Evolutionary conservation across 1,284 basidiomycete species (phyloP), one percentile per base, ranked within the genome.

Genomic region (Cryptococcus sp.): DNA sequence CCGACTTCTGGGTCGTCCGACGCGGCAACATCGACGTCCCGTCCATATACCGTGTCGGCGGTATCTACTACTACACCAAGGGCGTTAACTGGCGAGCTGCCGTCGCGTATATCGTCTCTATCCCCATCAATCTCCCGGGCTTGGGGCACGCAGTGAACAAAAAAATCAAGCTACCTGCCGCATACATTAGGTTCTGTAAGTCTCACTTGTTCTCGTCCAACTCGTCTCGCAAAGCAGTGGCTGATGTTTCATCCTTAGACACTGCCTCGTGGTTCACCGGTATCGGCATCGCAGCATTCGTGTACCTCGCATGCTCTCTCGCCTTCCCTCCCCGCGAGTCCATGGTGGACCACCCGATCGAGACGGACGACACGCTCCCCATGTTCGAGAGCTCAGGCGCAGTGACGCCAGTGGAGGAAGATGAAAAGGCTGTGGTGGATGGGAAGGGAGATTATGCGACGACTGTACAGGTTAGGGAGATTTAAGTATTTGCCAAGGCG

Each of bases 81-180:
- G 78, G 78, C 16, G 55, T 77, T 64, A 77, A 79, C 64, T 65
- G 64, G 53, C 66, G 75, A 4, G 77, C 76, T 5, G 69, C 71
- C 21, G 57, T 69, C 8, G 72, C 72, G 4, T 79, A 44, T 18
- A 23, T 23, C 18, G n/a, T 44, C 18, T 15, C 42, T 20, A 23
- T 44, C 18, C 42, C 42, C 1, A 44, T 44, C 42, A 44, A 44
- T 3, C 42, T 44, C 20, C 42, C 42, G 18, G 42, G 42, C 12
- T 23, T 44, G 42, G 42, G 42, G 18, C 42, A 44, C 9, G 42
- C 42, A 11, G 42, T 44, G n/a, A 44, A 44, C 42, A 44, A 44
- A 3, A 20, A 44, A 4, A 44, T 44, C 18, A 23, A 18, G 18
- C 23, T 44, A 18, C 42, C 42, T 44, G 18, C 42, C 11, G 42